These are phyloP conservation scores for Candida endomychidarum DNA, from an alignment of 805 yeast genomes.

Conservation along the genomic window DNA sequence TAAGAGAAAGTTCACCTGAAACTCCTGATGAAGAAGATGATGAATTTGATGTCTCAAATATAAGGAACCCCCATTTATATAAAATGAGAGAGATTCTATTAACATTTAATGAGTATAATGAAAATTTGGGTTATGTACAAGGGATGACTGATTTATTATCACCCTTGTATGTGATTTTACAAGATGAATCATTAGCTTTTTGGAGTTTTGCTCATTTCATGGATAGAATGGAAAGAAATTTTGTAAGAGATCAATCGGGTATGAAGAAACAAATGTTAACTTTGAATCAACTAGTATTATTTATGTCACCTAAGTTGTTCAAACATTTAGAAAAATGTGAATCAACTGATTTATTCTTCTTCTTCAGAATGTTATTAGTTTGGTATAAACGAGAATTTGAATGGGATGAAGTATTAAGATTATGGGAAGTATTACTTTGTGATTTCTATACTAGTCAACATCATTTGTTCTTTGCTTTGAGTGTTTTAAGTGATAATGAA, in stretches of 20 bases:
- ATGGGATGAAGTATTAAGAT: conserved; percentile 68
- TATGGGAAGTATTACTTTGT: conserved; percentile 96
- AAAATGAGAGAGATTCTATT: conserved; percentile 73
- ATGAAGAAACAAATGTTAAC: conserved; percentile 87
- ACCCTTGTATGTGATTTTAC: conserved; percentile 66
- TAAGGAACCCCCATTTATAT: conserved; percentile 73
- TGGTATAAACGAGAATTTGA: conserved; percentile 93
- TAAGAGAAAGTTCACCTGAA: conserved; percentile 30
- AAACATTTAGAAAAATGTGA: conserved; percentile 84
- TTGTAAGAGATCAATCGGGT: conserved; percentile 87
- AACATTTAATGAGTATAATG: conserved; percentile 83
- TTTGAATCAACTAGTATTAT: conserved; percentile 79
- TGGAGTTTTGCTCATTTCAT: conserved; percentile 87
- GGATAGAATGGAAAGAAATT: conserved; percentile 95
- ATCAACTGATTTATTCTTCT: conserved; percentile 86
- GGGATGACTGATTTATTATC: conserved; percentile 96
- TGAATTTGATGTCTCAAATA: conserved; percentile 59
- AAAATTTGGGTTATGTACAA: conserved; percentile 89
- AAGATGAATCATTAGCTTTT: conserved; percentile 78
- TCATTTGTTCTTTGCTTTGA: conserved; percentile 82
- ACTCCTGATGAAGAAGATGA: conserved; percentile 41
- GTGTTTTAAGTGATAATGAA: conserved; percentile 85
- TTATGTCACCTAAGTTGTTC: conserved; percentile 84
- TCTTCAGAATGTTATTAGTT: conserved; percentile 90
- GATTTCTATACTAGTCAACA: conserved; percentile 84